phyloP scores from a whole-genome alignment of 2,329 filamentous ascomycete species.

The Davidsoniella australis region DNA sequence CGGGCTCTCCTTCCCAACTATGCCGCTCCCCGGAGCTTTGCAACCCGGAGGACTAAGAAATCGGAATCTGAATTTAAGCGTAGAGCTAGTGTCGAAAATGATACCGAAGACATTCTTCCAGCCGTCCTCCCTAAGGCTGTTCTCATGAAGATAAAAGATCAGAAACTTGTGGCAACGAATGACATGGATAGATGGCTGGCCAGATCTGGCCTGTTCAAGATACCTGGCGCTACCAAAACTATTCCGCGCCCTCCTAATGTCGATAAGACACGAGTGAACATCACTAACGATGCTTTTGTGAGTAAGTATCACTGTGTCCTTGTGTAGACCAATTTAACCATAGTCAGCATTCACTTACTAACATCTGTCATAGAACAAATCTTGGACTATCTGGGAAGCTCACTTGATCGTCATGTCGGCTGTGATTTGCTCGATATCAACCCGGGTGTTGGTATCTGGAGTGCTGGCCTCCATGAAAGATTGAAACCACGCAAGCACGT shows the following conservation, averaged over 20 bases:
- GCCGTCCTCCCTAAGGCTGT: too few species aligned
- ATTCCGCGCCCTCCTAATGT: background rate
- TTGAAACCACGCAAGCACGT: constrained; percentile 70
- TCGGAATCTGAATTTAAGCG: too few species aligned
- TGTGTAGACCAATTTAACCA: too few species aligned
- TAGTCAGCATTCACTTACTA: too few species aligned
- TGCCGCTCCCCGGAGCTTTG: background rate
- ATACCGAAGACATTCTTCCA: background rate
- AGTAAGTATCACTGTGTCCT: constrained; percentile 19
- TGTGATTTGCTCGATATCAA: constrained; percentile 81
- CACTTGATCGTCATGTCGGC: constrained; percentile 51
- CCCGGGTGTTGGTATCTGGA: constrained; percentile 66
- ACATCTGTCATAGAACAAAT: constrained; percentile 39
- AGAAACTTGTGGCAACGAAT: background rate
- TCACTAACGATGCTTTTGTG: constrained; percentile 34
- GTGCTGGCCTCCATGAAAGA: constrained; percentile 53
- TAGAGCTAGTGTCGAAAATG: too few species aligned
- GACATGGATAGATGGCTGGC: constrained; percentile 1
- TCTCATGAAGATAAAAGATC: too few species aligned
- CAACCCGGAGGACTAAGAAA: background rate
- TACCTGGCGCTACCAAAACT: background rate
- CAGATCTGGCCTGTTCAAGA: constrained; percentile 9
- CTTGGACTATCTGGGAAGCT: constrained; percentile 49
- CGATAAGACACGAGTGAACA: constrained; percentile 27
- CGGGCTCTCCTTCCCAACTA: background rate